These are phyloP conservation scores for Harringtonia aguacate DNA, from an alignment of 2,329 filamentous ascomycete genomes.

Conservation along the genomic window DNA sequence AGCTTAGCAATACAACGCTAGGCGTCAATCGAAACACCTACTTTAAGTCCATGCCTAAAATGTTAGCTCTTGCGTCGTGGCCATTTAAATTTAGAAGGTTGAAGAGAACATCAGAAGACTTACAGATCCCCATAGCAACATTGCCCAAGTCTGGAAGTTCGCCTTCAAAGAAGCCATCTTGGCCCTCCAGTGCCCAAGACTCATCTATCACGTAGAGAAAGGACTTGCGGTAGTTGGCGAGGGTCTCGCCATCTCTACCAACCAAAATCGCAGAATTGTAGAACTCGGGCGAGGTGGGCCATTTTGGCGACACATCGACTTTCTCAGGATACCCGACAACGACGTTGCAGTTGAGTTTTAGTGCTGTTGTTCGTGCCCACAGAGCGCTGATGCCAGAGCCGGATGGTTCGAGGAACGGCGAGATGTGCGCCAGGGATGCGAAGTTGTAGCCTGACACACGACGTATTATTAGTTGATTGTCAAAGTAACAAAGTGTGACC, in stretches of 20 bases:
- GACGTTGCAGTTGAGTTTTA: conserved; percentile 56
- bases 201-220: conserved; percentile 51
- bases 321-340: conserved; percentile 67
- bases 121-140: conserved; percentile 49
- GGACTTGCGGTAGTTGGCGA: conserved; percentile 50
- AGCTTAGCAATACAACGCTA: too few species aligned
- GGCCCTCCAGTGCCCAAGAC: conserved; percentile 48
- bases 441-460: conserved; percentile 88
- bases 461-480: conserved; percentile 15
- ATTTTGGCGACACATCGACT: conserved; percentile 37
- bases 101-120: conserved; percentile 13
- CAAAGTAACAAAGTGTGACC: neutral
- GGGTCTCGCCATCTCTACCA: conserved; percentile 45
- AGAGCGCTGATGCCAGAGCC: conserved; percentile 55
- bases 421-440: conserved; percentile 54
- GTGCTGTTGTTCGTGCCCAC: conserved; percentile 59
- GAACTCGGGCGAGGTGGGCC: conserved; percentile 41
- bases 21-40: conserved; percentile 26
- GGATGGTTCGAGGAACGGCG: conserved; percentile 56
- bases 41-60: conserved; percentile 50
- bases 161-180: conserved; percentile 36
- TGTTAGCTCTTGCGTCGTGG: neutral
- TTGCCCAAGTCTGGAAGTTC: conserved; percentile 36
- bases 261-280: conserved; percentile 47
- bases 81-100: neutral